These are phyloP conservation scores for Saturnispora serradocipensis DNA, from an alignment of 805 yeast species.

Conservation along the genomic window DNA sequence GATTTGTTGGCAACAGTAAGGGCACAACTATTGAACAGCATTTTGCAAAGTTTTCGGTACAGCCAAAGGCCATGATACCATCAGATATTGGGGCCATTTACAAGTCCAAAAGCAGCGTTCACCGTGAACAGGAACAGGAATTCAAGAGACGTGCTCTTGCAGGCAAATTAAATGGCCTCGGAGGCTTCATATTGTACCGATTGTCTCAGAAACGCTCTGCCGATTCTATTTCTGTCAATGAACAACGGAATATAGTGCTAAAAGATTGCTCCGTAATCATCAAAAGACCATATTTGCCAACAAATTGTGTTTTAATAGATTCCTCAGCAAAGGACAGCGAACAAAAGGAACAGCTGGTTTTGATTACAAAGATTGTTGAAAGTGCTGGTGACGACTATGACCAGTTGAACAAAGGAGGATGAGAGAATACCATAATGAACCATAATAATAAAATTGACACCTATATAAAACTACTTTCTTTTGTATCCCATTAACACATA, in stretches of 20 bases:
- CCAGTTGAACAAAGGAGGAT: constrained; percentile 45
- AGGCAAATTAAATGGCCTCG: not conserved
- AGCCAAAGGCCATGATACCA: not conserved
- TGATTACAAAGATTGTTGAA: constrained; percentile 39
- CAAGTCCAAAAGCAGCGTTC: not conserved
- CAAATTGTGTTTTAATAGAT: not conserved
- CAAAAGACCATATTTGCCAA: not conserved
- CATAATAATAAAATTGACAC: not conserved
- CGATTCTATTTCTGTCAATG: not conserved
- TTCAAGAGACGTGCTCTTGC: not conserved
- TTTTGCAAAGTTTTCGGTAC: not conserved
- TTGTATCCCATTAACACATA: not conserved
- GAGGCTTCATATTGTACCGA: constrained; percentile 1
- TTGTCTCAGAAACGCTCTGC: not conserved
- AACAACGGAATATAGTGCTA: not conserved
- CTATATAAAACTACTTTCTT: not conserved
- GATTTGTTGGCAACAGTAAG: not conserved
- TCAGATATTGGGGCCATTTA: constrained; percentile 1
- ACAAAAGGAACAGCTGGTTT: constrained; percentile 22
- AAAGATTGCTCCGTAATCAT: not conserved
- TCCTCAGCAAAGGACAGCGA: constrained; percentile 3
- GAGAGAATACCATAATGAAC: constrained; percentile 6
- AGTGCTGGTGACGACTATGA: constrained; percentile 40
- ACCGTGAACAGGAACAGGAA: not conserved
- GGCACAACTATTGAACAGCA: not conserved